phyloP scores from a whole-genome alignment of 192 early-diverging fungal genomes.

The Lobosporangium transversale region DNA sequence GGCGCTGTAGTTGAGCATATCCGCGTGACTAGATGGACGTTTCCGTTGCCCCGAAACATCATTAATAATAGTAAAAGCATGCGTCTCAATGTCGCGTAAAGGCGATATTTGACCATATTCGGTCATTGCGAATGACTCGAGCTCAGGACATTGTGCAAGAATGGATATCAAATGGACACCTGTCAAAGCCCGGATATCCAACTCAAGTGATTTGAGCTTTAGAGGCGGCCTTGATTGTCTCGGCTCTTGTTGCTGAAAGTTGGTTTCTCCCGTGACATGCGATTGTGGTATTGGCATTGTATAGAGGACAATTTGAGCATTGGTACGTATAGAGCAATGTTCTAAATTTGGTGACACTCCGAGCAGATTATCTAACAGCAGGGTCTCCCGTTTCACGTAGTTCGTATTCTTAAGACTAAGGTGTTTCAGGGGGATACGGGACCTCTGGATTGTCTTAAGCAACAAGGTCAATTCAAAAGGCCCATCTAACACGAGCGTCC shows the following conservation, averaged over 20 bases:
- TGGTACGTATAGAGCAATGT: constrained; percentile 4
- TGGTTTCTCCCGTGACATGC: neutral
- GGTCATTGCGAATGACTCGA: constrained; percentile 11
- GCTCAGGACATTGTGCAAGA: constrained; percentile 15
- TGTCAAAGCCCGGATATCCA: constrained; percentile 21
- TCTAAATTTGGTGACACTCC: constrained; percentile 7
- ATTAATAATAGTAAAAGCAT: neutral
- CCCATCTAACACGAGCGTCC: constrained; percentile 10
- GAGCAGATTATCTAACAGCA: neutral
- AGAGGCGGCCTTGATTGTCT: neutral
- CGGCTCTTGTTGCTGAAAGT: neutral
- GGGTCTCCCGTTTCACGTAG: constrained; percentile 10
- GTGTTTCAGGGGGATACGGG: neutral
- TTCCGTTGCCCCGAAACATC: neutral
- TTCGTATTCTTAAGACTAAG: constrained; percentile 22
- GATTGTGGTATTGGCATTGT: neutral
- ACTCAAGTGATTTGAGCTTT: constrained; percentile 7
- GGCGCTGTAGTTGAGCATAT: neutral
- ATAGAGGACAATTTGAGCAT: neutral
- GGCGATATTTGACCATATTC: constrained; percentile 21
- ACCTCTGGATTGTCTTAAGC: neutral
- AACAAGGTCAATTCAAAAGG: constrained; percentile 23
- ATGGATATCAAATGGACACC: neutral
- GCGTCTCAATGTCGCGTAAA: neutral
- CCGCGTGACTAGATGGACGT: neutral